Percentiles rank a stretch among this genome's conserved stretches.
phyloP scores from a whole-genome alignment of 805 yeast genomes.

The Suhomyces sp. region DNA sequence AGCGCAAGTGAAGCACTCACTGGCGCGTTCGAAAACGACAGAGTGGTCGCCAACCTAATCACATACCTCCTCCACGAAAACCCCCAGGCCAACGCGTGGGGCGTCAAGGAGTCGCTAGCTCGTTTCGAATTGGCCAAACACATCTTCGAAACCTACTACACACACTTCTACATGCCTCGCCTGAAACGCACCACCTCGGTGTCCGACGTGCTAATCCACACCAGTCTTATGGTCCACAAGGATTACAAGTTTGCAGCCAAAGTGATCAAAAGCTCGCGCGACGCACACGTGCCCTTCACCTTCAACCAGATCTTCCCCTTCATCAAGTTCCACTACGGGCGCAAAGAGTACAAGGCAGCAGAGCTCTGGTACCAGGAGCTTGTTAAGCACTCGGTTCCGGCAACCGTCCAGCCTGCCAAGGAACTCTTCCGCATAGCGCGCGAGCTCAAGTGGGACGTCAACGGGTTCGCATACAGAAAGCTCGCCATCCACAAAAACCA shows the following conservation, averaged over 20 bases:
- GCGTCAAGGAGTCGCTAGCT: slow-evolving; percentile 8
- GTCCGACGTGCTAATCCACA: slow-evolving; percentile 29
- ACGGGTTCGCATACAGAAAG: slow-evolving; percentile 31
- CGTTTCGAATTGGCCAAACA: slow-evolving; percentile 23
- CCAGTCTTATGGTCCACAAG: slow-evolving; percentile 29
- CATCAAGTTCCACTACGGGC: slow-evolving; percentile 32
- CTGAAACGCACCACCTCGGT: slow-evolving; percentile 18
- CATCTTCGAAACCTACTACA: slow-evolving; percentile 24
- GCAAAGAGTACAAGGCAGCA: slow-evolving; percentile 29
- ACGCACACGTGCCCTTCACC: slow-evolving; percentile 29
- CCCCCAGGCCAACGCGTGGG: slow-evolving; percentile 14
- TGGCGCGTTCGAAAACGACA: slow-evolving; percentile 2
- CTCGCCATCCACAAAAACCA: slow-evolving; percentile 20
- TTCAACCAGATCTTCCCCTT: slow-evolving; percentile 41
- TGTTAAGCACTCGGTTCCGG: slow-evolving; percentile 27
- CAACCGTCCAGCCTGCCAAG: slow-evolving; percentile 27
- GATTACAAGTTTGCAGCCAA: slow-evolving; percentile 34
- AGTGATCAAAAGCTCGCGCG: slow-evolving; percentile 24
- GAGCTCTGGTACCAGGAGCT: slow-evolving; percentile 37
- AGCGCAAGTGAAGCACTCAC: background rate
- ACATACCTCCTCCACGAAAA: slow-evolving; percentile 4
- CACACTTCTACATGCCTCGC: slow-evolving; percentile 11
- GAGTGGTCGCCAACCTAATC: slow-evolving; percentile 10
- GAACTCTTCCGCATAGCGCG: slow-evolving; percentile 31
- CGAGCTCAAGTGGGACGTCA: slow-evolving; percentile 34